A percentile compares a stretch with the other conserved stretches of the same genome.
These are phyloP conservation scores for Amphichorda felina DNA, from an alignment of 2,329 filamentous ascomycete species.

Conservation along the genomic window DNA sequence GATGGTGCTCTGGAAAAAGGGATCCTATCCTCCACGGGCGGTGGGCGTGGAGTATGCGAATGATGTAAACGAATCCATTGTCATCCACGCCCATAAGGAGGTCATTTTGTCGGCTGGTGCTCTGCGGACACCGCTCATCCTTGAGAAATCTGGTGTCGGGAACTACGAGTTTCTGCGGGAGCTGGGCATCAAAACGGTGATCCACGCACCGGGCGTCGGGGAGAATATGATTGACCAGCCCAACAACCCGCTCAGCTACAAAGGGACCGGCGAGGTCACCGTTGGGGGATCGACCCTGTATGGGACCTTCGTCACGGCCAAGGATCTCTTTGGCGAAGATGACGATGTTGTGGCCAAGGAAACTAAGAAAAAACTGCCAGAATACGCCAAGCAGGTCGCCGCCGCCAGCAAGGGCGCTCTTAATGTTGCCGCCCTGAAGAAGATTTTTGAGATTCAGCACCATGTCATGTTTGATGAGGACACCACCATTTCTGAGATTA, in stretches of 20 bases:
- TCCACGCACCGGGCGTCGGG: slow-evolving; percentile 37
- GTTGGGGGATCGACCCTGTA: slow-evolving; percentile 15
- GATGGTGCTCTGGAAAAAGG: too few relatives aligned
- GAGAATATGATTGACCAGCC: slow-evolving; percentile 41
- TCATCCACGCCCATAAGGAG: too few relatives aligned
- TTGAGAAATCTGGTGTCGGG: slow-evolving; percentile 42
- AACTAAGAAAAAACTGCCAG: slow-evolving; percentile 11
- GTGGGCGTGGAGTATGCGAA: too few relatives aligned
- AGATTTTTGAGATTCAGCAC: slow-evolving; percentile 30
- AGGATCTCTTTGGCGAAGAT: slow-evolving; percentile 19
- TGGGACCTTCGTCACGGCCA: slow-evolving; percentile 19
- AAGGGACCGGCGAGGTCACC: slow-evolving; percentile 5
- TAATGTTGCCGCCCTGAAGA: slow-evolving; percentile 19
- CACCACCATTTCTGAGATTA: slow-evolving; percentile 32
- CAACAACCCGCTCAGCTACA: slow-evolving; percentile 13
- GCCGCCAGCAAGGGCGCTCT: slow-evolving; percentile 13
- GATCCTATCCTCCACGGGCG: too few relatives aligned
- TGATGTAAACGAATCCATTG: too few relatives aligned
- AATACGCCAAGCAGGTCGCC: slow-evolving; percentile 17
- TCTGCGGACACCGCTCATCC: slow-evolving; percentile 36
- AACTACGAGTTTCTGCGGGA: slow-evolving; percentile 25
- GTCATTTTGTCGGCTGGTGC: slow-evolving; percentile 35
- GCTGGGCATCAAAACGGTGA: slow-evolving; percentile 26
- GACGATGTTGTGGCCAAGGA: slow-evolving; percentile 10
- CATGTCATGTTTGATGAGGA: slow-evolving; percentile 32